Base-by-base conservation (phyloP, 2,329 filamentous ascomycete genomes). In the Pestalotiopsis fici region DNA sequence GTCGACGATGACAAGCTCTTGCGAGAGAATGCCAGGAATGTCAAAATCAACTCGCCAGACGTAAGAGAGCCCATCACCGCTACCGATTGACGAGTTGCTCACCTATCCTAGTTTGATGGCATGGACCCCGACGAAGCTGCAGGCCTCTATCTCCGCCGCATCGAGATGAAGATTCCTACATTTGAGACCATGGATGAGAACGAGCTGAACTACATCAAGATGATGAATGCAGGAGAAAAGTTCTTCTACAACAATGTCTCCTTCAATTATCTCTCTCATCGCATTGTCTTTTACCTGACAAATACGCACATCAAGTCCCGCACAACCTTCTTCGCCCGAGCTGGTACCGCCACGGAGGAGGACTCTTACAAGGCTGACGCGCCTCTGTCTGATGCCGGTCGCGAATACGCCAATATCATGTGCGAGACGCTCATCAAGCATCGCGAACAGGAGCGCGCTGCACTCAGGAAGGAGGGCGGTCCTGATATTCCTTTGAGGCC, bases 41-140 rank as follows among this genome's bases (percentile, higher is more conserved):
- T 99, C 76, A 99, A 99, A 81, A 99, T 99, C 66, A 97, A 93
- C 2, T 98, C 95, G 0, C 97, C 96, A 5, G 96, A 99, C 80
- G 92, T 94, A 82, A 80, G 89, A 79, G 13, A 11, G 12, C 18
- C 70, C 55, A 7, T 12, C 31, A 7, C 21, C 15, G 43, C 6
- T 23, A 21, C 23, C 23, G 15, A 21, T 50, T 7, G 6, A 23
- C 23, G 12, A 9, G 4, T 21, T 35, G 23, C 50, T 67, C 15
- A 71, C 65, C 65, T 56, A 37, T 3, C 35, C 25, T 69, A 94
- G 90, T 99, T 98, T 76, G 87, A 93, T 69, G 93, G 92, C 55
- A 98, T 97, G 95, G 90, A 93, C 54, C 91, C 95, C 13, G 92
- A 97, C 71, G 95, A 97, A 76, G 96, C 96, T 3, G 95, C 97